These are phyloP conservation scores for Leccinum incarnatum DNA, from an alignment of 768 basidiomycete genomes.

Conservation along the genomic window DNA sequence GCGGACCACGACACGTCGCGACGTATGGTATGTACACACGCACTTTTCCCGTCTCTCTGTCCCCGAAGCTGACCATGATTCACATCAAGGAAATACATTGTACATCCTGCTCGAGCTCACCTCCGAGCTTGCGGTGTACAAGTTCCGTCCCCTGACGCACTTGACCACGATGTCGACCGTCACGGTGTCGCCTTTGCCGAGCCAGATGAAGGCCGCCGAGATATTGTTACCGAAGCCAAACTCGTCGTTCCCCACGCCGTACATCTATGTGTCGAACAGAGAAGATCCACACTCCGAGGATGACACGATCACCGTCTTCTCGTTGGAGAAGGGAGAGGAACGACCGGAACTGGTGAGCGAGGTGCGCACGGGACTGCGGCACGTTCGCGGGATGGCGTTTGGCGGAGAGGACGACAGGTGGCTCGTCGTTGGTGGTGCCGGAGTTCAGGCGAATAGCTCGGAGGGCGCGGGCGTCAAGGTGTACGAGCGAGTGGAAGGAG, in stretches of 20 bases:
- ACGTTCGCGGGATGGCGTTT: conserved; percentile 67
- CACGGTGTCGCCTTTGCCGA: conserved; percentile 42
- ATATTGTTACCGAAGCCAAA: conserved; percentile 60
- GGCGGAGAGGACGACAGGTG: conserved; percentile 60
- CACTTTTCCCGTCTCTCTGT: too few relatives aligned
- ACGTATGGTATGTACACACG: conserved; percentile 48
- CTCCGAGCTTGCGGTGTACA: conserved; percentile 55
- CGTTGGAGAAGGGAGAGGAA: conserved; percentile 43
- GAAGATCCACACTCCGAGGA: conserved; percentile 68
- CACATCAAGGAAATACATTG: conserved; percentile 49
- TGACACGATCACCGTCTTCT: conserved; percentile 71
- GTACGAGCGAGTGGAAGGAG: conserved; percentile 63
- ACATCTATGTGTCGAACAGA: conserved; percentile 74
- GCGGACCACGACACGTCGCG: conserved; percentile 71
- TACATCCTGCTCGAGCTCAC: conserved; percentile 70
- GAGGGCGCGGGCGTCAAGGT: conserved; percentile 61
- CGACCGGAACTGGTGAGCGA: conserved; percentile 54
- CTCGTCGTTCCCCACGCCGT: conserved; percentile 48
- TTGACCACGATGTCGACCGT: conserved; percentile 46
- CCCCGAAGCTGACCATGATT: too few relatives aligned
- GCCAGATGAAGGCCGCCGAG: conserved; percentile 64
- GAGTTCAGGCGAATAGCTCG: conserved; percentile 48
- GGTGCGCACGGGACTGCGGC: conserved; percentile 65
- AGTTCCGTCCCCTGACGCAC: conserved; percentile 42
- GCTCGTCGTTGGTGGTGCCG: conserved; percentile 61